Evolutionary conservation across 768 basidiomycete genomes (phyloP).

Genomic region (Phallus indusiatus): DNA sequence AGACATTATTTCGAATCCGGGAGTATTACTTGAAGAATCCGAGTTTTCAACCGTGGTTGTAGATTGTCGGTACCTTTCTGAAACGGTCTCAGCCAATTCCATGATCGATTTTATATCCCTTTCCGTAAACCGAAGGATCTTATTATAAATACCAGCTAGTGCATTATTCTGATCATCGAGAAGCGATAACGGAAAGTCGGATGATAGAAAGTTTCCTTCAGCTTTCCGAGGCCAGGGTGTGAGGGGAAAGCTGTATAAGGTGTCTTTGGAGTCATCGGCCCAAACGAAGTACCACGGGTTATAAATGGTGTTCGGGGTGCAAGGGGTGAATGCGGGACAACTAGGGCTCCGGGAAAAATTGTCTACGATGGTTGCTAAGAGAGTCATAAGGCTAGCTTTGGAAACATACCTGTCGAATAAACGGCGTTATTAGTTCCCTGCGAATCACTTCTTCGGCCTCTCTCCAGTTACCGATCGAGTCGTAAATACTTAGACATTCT

Average conservation of each 20-base stretch:
- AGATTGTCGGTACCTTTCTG: slow-evolving; percentile 20
- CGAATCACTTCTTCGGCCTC: slow-evolving; percentile 85
- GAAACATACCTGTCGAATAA: slow-evolving; percentile 60
- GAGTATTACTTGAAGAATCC: slow-evolving; percentile 5
- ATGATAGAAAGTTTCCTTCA: slow-evolving; percentile 22
- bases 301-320: slow-evolving; percentile 69
- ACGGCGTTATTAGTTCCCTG: slow-evolving; percentile 58
- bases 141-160: slow-evolving; percentile 71
- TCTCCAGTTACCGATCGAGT: slow-evolving; percentile 69
- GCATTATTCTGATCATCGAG: slow-evolving; percentile 60
- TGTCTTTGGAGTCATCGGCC: slow-evolving; percentile 37
- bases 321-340: slow-evolving; percentile 62
- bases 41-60: slow-evolving; percentile 4
- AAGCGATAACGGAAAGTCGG: slow-evolving; percentile 26
- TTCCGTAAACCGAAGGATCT: slow-evolving; percentile 71
- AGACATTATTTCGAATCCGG: slow-evolving; percentile 73
- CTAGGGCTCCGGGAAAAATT: slow-evolving; percentile 61
- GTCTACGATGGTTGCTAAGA: slow-evolving; percentile 37
- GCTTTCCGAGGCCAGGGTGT: slow-evolving; percentile 31
- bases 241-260: slow-evolving; percentile 42
- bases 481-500: slow-evolving; percentile 75
- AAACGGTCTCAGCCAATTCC: slow-evolving; percentile 63
- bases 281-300: slow-evolving; percentile 27
- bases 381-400: background rate
- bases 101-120: slow-evolving; percentile 66